These are phyloP conservation scores for Candida silvicultrix DNA, from an alignment of 805 yeast genomes.

Conservation along the genomic window DNA sequence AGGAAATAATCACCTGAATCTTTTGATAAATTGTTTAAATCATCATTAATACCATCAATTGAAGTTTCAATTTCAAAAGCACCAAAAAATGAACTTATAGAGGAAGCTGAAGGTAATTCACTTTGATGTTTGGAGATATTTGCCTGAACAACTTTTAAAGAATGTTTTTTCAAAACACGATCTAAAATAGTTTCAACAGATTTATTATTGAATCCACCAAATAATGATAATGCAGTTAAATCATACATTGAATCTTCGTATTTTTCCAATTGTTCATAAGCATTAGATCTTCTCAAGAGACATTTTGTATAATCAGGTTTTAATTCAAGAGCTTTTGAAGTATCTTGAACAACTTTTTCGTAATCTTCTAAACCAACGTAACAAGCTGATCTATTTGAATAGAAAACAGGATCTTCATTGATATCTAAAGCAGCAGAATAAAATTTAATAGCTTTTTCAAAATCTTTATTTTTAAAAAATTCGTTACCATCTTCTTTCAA, in stretches of 20 bases:
- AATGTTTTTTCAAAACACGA: slow-evolving; percentile 75
- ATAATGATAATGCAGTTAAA: slow-evolving; percentile 79
- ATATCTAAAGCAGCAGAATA: slow-evolving; percentile 74
- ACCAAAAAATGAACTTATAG: slow-evolving; percentile 79
- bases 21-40: slow-evolving; percentile 15
- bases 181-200: slow-evolving; percentile 78
- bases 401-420: slow-evolving; percentile 81
- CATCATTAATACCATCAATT: slow-evolving; percentile 42
- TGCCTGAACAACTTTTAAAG: slow-evolving; percentile 65
- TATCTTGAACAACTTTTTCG: slow-evolving; percentile 82
- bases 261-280: slow-evolving; percentile 75
- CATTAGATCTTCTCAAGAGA: slow-evolving; percentile 86
- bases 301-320: slow-evolving; percentile 92
- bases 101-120: slow-evolving; percentile 75
- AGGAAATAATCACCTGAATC: slow-evolving; percentile 61
- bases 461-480: slow-evolving; percentile 64
- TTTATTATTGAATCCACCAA: slow-evolving; percentile 77
- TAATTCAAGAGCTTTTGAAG: slow-evolving; percentile 76
- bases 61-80: slow-evolving; percentile 63
- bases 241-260: slow-evolving; percentile 87
- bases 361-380: slow-evolving; percentile 75
- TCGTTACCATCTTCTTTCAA: slow-evolving; percentile 89
- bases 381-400: slow-evolving; percentile 95
- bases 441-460: slow-evolving; percentile 67
- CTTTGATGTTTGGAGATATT: slow-evolving; percentile 34